phyloP scores from a whole-genome alignment of 2,329 filamentous ascomycete species.

The Nannizziopsis barbatae region DNA sequence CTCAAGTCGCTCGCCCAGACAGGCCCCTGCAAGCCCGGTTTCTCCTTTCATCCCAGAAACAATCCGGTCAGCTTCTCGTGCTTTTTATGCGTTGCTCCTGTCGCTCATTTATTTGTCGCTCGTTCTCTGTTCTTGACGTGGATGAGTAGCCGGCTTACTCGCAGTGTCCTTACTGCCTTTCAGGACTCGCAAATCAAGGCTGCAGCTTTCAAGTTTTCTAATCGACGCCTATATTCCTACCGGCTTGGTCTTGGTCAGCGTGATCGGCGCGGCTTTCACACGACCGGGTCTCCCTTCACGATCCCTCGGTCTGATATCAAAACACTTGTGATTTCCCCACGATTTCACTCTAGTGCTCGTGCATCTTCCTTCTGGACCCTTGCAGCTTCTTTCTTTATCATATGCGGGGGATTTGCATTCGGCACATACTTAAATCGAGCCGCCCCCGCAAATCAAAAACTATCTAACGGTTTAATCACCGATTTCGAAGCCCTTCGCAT shows the following conservation, averaged over 20 bases:
- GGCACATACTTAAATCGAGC: constrained; percentile 21
- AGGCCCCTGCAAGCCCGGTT: background rate
- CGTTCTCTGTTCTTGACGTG: constrained; percentile 17
- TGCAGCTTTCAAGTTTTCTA: constrained; percentile 14
- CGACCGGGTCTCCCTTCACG: background rate
- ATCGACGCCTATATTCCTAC: constrained; percentile 9
- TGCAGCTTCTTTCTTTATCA: constrained; percentile 24
- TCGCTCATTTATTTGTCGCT: constrained; percentile 1
- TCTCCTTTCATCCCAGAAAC: background rate
- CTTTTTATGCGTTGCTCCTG: background rate
- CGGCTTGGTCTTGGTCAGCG: constrained; percentile 7
- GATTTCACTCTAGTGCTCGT: constrained; percentile 12
- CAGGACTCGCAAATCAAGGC: constrained; percentile 18
- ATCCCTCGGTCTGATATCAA: background rate
- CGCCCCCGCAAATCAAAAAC: background rate
- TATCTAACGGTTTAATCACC: background rate
- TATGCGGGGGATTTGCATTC: constrained; percentile 29
- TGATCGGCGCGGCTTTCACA: background rate
- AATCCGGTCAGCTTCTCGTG: background rate
- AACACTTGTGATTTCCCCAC: background rate
- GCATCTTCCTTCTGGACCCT: constrained; percentile 31
- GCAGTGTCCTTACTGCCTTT: constrained; percentile 26
- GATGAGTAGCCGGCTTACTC: constrained; percentile 28
- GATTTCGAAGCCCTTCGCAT: constrained; percentile 16
- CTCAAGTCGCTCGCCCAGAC: background rate